Evolutionary conservation across 2,329 filamentous ascomycete genomes (phyloP), one percentile per base, ranked within the genome.

Genomic region (Westerdykella ornata): DNA sequence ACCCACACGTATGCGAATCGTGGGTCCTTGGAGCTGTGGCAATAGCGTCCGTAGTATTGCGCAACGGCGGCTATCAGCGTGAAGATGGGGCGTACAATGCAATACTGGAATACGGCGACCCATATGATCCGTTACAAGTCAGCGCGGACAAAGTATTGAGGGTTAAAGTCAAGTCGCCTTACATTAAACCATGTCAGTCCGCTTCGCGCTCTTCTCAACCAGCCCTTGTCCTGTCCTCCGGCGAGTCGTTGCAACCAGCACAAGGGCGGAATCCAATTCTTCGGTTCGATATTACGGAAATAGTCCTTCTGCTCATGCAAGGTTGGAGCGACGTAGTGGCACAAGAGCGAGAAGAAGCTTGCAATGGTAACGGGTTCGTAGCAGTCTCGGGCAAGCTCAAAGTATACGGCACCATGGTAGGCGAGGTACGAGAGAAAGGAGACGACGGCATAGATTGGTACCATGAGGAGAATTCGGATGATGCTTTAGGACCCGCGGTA

Each of bases 181-280:
- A 80, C 78, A 62, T 94, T 94, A 69, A 94, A 94, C 86, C 86
- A 92, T 1, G 87, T 94, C 62, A 94, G 68, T 1, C 88, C 87
- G 64, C 84, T 92, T 51, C 76, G 73, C 0, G 88, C 87, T n/a
- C 76, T 83, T 51, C 85, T 76, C 73, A 85, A 82, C 18, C 75
- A 73, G 0, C 86, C 85, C 45, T 62, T 68, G 39, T 77, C 71
- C 45, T 84, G 65, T 26, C 84, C 83, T 29, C 85, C 82, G 42
- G 80, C 84, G 60, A 81, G 85, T 55, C 76, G 81, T 50, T 81
- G 77, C 45, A 85, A 72, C 76, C 83, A 85, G 48, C 69, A 80
- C 15, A 90, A 51, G 0, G 86, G 85, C 76, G 75, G 79, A 11
- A 90, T 76, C 88, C 88, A 94, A 36, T 77, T 77, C 59, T 79